A percentile compares a stretch with the other conserved stretches of the same genome.
Evolutionary conservation across 202 grass and related monocot species (phyloP).

Genomic region (Schoenoplectus triqueter): DNA sequence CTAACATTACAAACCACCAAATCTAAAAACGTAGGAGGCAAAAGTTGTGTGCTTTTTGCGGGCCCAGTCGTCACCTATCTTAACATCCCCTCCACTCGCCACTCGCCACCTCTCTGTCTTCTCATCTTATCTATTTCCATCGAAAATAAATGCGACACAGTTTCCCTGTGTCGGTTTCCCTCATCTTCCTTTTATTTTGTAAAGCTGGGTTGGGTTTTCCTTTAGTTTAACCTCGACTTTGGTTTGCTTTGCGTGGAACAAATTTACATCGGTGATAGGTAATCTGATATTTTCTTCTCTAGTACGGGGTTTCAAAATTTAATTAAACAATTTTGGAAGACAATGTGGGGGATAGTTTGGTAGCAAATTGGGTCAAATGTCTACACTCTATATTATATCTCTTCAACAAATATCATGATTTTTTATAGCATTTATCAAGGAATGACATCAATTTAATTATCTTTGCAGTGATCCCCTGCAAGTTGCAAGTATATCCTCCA

Average conservation of each 20-base stretch:
- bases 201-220: neutral
- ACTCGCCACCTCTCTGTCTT: conserved; percentile 17
- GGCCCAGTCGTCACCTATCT: neutral
- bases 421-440: neutral
- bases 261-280: conserved; percentile 1
- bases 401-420: conserved; percentile 3
- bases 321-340: neutral
- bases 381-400: neutral
- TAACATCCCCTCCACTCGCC: neutral
- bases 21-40: conserved; percentile 35
- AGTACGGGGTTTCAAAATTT: neutral
- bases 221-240: neutral
- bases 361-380: conserved; percentile 16
- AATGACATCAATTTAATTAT: neutral
- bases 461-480: neutral
- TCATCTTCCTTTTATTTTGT: conserved; percentile 12
- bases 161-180: neutral
- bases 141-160: neutral
- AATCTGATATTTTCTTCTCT: neutral
- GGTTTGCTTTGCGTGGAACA: conserved; percentile 3
- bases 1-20: conserved; percentile 24
- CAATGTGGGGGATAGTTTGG: neutral
- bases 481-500: neutral
- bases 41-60: conserved; percentile 28
- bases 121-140: conserved; percentile 23